Conservation (phyloP, 2,329 filamentous ascomycete genomes). For the Aspergillus hiratsukae region DNA sequence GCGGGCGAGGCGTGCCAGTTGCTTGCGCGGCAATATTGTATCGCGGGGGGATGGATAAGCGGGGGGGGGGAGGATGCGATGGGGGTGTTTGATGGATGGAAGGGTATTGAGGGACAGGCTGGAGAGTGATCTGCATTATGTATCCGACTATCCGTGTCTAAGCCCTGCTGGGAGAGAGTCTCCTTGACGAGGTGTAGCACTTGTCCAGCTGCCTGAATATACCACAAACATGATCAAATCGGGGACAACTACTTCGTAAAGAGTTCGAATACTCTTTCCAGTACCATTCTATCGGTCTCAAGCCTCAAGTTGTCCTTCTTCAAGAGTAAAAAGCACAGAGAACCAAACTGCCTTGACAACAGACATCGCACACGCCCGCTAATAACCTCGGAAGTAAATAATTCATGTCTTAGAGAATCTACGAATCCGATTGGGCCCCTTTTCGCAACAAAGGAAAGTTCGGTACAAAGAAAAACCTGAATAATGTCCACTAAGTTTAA, state of each 20-base stretch:
- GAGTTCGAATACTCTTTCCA: background rate
- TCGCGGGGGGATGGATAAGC: too few relatives aligned
- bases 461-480: background rate
- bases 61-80: slow-evolving; percentile 15
- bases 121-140: background rate
- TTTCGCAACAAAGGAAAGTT: background rate
- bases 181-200: background rate
- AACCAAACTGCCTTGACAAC: background rate
- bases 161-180: too few relatives aligned
- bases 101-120: slow-evolving; percentile 26
- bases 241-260: background rate
- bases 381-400: background rate
- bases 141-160: background rate
- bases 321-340: background rate
- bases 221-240: background rate
- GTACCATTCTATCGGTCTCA: too few relatives aligned
- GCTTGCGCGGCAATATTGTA: too few relatives aligned
- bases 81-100: slow-evolving; percentile 35
- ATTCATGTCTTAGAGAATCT: background rate
- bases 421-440: background rate
- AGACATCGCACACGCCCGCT: background rate
- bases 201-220: background rate
- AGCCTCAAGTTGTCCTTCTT: background rate
- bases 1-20: too few relatives aligned
- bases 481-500: background rate